Evolutionary conservation across 2,329 filamentous ascomycete species (phyloP), one percentile per base, ranked within the genome.

Genomic region (Diaporthe helianthi): DNA sequence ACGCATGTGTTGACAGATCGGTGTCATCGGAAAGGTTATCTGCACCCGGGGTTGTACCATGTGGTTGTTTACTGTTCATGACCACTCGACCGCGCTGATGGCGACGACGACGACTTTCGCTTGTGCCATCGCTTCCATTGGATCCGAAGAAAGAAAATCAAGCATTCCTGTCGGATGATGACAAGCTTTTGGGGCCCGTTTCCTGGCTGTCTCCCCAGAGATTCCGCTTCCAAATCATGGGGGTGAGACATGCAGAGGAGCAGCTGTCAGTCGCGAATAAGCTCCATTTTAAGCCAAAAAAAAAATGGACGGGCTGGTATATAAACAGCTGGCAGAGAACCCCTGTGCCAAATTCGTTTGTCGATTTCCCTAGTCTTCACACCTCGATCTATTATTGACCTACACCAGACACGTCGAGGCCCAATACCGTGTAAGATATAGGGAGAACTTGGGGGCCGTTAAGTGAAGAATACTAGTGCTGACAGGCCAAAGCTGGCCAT

Each of bases 401-500:
- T 0, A 91, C 92, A 0, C 94, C 94, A 0, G 94, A 92, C 69
- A 90, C 98, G 15, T 86, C 94, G 0, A 94, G 95, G 0, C 94
- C 94, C 1, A 97, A 98, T 80, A 94, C 92, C 0, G 93, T 97
- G n/a, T 76, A 97, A 98, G 80, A 82, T 97, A 0, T 89, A 92
- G 0, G 97, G 90, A 0, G 93, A 94, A 0, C 80, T 98, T 0
- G 81, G 83, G 4, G 89, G 94, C 38, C 86, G 98, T 1, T 90
- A 91, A 74, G 77, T 86, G 0, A 84, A 95, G 76, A 82, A 92
- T 73, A 97, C 98, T 78, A 85, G 88, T 17, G 58, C 80, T 98
- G 82, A 98, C 82, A 93, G 98, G 85, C 90, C 98, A 74, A 98
- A 98, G 79, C 97, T 98, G 75, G 96, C 95, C 58, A 97, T 93